phyloP scores from a whole-genome alignment of 2,329 filamentous ascomycete genomes.

The Cladosporium sp. region DNA sequence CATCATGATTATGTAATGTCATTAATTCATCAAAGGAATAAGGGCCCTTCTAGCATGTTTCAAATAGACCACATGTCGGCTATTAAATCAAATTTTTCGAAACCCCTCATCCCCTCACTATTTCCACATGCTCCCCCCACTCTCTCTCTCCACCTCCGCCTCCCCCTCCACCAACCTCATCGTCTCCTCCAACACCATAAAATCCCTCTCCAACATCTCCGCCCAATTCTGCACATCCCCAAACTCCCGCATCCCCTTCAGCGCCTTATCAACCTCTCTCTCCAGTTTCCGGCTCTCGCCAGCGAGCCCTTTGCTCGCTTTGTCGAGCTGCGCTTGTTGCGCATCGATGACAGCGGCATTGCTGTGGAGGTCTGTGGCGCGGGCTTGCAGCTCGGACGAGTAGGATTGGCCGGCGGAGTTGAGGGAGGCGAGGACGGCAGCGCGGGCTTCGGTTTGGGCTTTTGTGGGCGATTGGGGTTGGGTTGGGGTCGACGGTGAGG shows the following conservation, averaged over 20 bases:
- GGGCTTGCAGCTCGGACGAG: constrained; percentile 66
- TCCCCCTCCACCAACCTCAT: constrained; percentile 37
- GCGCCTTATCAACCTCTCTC: constrained; percentile 62
- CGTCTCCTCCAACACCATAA: constrained; percentile 41
- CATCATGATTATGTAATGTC: not conserved
- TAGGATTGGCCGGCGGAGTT: constrained; percentile 65
- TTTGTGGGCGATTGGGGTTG: not conserved
- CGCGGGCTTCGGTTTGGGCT: constrained; percentile 50
- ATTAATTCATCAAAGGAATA: not conserved
- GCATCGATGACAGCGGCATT: constrained; percentile 65
- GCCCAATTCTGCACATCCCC: constrained; percentile 86
- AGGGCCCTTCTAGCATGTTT: not conserved
- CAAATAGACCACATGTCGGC: not conserved
- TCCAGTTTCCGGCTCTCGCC: constrained; percentile 66
- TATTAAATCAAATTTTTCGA: not conserved
- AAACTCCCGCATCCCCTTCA: constrained; percentile 70
- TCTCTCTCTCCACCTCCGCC: constrained; percentile 30
- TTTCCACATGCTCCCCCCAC: constrained; percentile 34
- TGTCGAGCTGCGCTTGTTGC: constrained; percentile 57
- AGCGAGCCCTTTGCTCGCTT: constrained; percentile 56
- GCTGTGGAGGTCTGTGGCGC: constrained; percentile 67
- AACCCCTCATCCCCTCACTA: not conserved
- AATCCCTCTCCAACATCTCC: constrained; percentile 64
- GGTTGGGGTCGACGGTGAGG: constrained; percentile 20
- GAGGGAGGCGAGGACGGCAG: constrained; percentile 52